Base-by-base conservation (phyloP, 345 rosid genomes). In the Citrus mangshanensis region DNA sequence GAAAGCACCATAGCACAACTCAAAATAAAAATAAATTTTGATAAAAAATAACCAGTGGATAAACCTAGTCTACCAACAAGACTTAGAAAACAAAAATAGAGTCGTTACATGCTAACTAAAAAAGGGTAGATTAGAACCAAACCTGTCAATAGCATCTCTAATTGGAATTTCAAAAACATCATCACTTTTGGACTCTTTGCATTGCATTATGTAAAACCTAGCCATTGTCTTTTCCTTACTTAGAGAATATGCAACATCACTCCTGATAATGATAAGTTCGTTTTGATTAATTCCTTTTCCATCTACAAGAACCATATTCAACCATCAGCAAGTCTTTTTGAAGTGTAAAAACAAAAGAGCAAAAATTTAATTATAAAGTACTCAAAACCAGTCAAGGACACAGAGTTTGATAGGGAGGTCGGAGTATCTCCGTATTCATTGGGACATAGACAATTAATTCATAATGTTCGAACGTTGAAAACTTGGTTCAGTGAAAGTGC, bases 141-240 rank as follows among this genome's bases (percentile, higher is more conserved):
- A 91, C 95, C 90, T 86, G 60, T 75, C 75, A 80, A 91, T 76
- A 13, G 69, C 78, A 73, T 87, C 91, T 59, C 80, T 82, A 0
- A 87, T 73, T 9, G 92, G 87, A 28, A 77, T 61, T 70, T 78
- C 80, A 65, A 77, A 73, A 59, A 70, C 38, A 75, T 75, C 69
- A 18, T 74, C 81, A 3, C 71, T 34, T 30, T 77, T 81, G 65
- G 78, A 24, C 62, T 79, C 79, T 73, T 70, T 75, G 85, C 87
- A 81, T 63, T 87, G 88, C 88, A 91, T 77, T 77, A 89, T 84
- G 84, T 89, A 91, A 78, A 91, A 89, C 37, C 84, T 77, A 37
- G 82, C 56, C 3, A 83, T 64, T 13, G 91, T 84, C 87, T 87
- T 89, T 73, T 84, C 91, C 85, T 84, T 82, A 64, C 84, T 83